Evolutionary conservation across 108 stramenopile genomes (phyloP).

Genomic region (Conticribra weissflogii): DNA sequence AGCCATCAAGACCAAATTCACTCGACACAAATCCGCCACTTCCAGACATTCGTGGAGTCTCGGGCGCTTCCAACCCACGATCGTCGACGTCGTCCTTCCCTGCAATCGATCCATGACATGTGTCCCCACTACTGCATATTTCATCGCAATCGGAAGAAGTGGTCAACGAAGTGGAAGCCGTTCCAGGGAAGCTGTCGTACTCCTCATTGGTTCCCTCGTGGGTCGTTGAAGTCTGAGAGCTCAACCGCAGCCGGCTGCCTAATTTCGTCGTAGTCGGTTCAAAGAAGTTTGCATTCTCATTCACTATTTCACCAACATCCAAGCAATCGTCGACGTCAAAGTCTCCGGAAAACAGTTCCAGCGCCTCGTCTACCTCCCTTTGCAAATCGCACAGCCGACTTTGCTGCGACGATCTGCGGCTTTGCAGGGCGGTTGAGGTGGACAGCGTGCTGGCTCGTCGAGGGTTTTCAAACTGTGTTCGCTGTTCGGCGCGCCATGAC

Average conservation of each 20-base stretch:
- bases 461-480: background rate
- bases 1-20: no score
- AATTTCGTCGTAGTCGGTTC: background rate
- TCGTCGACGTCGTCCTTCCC: background rate
- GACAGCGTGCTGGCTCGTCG: background rate
- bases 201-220: slow-evolving; percentile 2
- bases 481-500: no score
- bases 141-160: slow-evolving; percentile 31
- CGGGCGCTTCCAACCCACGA: background rate
- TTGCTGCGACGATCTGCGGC: slow-evolving; percentile 4
- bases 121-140: background rate
- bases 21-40: no score
- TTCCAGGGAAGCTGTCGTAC: slow-evolving; percentile 24
- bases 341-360: slow-evolving; percentile 39
- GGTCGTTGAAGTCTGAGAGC: background rate
- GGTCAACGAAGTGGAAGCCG: slow-evolving; percentile 25
- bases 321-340: slow-evolving; percentile 38
- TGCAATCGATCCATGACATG: background rate
- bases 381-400: slow-evolving; percentile 29
- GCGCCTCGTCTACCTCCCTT: slow-evolving; percentile 37
- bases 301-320: background rate
- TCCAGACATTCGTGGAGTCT: background rate
- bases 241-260: background rate
- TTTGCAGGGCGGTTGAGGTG: background rate
- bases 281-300: background rate